Percentiles rank a stretch among this genome's conserved stretches.
Conservation (phyloP, 768 basidiomycete genomes). For the Hericium rajendrae region DNA sequence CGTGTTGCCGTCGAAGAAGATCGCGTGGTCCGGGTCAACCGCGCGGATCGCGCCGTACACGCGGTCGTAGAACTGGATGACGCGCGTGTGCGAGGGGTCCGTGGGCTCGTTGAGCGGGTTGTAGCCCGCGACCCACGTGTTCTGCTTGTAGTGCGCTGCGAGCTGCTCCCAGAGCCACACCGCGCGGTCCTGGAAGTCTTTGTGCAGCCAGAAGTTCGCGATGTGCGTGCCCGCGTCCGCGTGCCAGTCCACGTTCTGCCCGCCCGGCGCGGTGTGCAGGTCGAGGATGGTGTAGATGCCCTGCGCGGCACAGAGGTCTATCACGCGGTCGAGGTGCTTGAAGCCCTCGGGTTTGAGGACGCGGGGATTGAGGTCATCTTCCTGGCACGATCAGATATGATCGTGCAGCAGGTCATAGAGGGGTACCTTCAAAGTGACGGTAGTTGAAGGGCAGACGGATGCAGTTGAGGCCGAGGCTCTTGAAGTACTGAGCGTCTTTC, state of each 20-base stretch:
- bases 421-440: constrained; percentile 53
- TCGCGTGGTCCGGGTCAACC: constrained; percentile 57
- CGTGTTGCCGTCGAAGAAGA: constrained; percentile 82
- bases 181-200: constrained; percentile 73
- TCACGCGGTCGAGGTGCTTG: constrained; percentile 77
- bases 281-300: constrained; percentile 79
- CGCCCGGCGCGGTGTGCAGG: constrained; percentile 67
- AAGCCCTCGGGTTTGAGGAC: constrained; percentile 67
- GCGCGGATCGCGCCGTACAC: constrained; percentile 63
- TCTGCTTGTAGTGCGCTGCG: constrained; percentile 64
- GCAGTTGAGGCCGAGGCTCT: constrained; percentile 69
- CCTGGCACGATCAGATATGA: constrained; percentile 13
- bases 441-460: constrained; percentile 73
- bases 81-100: constrained; percentile 53
- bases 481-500: constrained; percentile 67
- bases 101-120: constrained; percentile 83
- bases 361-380: constrained; percentile 69
- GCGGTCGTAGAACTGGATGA: constrained; percentile 59
- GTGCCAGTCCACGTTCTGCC: constrained; percentile 78
- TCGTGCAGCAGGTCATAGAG: neutral
- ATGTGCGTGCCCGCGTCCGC: constrained; percentile 61
- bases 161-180: constrained; percentile 73
- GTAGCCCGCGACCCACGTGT: constrained; percentile 81
- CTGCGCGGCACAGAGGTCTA: constrained; percentile 62
- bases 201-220: constrained; percentile 74